Percentiles rank a stretch among this genome's conserved stretches.
Conservation (phyloP, 495 filamentous ascomycete genomes). For the Aspergillus steynii region DNA sequence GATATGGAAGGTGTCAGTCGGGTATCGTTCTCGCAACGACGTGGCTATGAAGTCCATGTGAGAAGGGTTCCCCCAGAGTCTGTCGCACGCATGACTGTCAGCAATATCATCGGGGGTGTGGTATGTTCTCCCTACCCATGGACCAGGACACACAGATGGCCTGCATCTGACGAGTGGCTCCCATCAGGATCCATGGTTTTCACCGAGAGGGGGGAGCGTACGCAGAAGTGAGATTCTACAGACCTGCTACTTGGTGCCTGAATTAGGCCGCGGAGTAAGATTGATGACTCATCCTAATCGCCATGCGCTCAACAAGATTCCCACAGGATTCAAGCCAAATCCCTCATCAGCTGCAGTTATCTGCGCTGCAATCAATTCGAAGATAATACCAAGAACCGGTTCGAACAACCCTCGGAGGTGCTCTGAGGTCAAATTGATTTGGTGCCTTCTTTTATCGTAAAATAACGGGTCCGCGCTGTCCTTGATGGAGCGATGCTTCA, state of each 20-base stretch:
- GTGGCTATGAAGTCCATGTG: constrained; percentile 75
- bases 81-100: constrained; percentile 27
- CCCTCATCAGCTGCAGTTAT: too few relatives aligned
- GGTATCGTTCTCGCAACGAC: constrained; percentile 63
- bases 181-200: constrained; percentile 17
- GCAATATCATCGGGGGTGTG: constrained; percentile 9
- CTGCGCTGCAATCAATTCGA: too few relatives aligned
- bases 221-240: not conserved
- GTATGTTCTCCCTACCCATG: constrained; percentile 67
- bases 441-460: too few relatives aligned
- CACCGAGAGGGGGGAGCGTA: not conserved
- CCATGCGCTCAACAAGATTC: too few relatives aligned
- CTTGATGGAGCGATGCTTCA: too few relatives aligned
- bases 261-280: not conserved
- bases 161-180: constrained; percentile 34
- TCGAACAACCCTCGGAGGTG: too few relatives aligned
- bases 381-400: too few relatives aligned
- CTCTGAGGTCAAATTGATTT: too few relatives aligned
- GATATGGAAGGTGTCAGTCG: constrained; percentile 67
- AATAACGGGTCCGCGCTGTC: too few relatives aligned
- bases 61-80: constrained; percentile 88
- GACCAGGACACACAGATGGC: constrained; percentile 91
- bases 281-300: not conserved
- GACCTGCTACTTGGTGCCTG: not conserved
- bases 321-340: too few relatives aligned